Base-by-base conservation (phyloP, 1,139 yeast species). In the Zygotorulaspora mrakii region DNA sequence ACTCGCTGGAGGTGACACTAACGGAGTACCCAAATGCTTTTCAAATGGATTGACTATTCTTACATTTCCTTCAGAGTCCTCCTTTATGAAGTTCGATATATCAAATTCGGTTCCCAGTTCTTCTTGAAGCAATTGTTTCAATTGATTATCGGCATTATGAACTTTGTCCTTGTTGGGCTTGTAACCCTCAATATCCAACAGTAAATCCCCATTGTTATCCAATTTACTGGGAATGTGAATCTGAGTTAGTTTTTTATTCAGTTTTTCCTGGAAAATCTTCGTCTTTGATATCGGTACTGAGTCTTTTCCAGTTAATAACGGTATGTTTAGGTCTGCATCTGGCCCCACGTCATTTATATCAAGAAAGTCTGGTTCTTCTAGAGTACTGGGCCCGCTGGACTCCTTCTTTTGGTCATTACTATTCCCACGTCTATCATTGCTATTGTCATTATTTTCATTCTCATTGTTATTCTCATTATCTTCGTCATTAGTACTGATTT, bases 101-200 rank as follows among this genome's bases (percentile, higher is more conserved):
- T 77, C 79, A 13, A 69, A 55, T 25, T 70, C 73, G n/a, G 64
- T 61, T 4, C 82, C 84, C 50, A 81, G 68, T 52, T 81, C 88
- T 49, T 86, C 91, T 26, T 77, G 70, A 40, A 89, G 70, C 34
- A 89, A 70, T 52, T 81, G 79, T 52, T 80, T 79, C 47, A 91
- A 77, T 35, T 83, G 69, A 43, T 79, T 81, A 53, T 81, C 87
- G 0, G 87, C 76, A 50, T 75, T 78, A 36, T 79, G 79, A 33
- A 79, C 74, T 57, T 82, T 86, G 49, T 79, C 77, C 25, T 83
- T 81, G 52, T 82, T 86, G 23, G 95, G 85, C 64, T 89, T 91
- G 66, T 94, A 94, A 17, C 99, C 99, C 54, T 88, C 95, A 82
- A 91, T 86, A 65, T 94, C 99, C 35, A 94, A 68, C 33, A 89